phyloP scores from a whole-genome alignment of 805 yeast genomes.

The Brettanomyces naardenensis region DNA sequence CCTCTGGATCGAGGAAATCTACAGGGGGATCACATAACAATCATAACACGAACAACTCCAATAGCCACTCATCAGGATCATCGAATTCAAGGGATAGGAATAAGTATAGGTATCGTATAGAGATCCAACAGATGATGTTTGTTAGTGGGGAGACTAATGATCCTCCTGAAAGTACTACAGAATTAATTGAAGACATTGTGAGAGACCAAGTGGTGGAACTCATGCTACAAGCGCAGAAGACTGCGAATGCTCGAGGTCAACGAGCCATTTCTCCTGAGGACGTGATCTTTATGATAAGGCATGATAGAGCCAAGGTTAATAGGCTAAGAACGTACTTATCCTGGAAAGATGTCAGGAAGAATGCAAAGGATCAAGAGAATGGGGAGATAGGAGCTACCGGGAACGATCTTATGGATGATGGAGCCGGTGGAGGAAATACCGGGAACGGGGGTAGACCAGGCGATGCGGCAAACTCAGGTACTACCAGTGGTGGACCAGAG shows the following conservation, averaged over 20 bases:
- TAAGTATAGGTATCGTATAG: constrained; percentile 75
- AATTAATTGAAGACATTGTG: constrained; percentile 92
- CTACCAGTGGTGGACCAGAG: constrained; percentile 27
- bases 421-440: constrained; percentile 17
- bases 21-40: too few relatives aligned
- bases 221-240: constrained; percentile 60
- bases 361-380: constrained; percentile 50
- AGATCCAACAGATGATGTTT: constrained; percentile 99
- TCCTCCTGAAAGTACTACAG: constrained; percentile 86
- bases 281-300: constrained; percentile 83
- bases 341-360: constrained; percentile 95
- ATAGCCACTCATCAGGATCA: constrained; percentile 2
- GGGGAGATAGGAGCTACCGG: constrained; percentile 34
- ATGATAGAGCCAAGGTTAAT: constrained; percentile 90
- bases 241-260: constrained; percentile 75
- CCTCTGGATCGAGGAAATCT: neutral
- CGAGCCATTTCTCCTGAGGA: constrained; percentile 87
- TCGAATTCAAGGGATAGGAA: constrained; percentile 16
- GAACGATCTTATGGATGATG: constrained; percentile 23
- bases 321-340: constrained; percentile 83
- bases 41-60: too few relatives aligned
- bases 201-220: constrained; percentile 91
- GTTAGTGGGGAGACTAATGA: constrained; percentile 93
- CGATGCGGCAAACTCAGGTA: constrained; percentile 32
- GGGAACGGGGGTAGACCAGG: neutral